Base-by-base conservation (phyloP, 2,329 filamentous ascomycete genomes). In the Pseudopithomyces maydicus region DNA sequence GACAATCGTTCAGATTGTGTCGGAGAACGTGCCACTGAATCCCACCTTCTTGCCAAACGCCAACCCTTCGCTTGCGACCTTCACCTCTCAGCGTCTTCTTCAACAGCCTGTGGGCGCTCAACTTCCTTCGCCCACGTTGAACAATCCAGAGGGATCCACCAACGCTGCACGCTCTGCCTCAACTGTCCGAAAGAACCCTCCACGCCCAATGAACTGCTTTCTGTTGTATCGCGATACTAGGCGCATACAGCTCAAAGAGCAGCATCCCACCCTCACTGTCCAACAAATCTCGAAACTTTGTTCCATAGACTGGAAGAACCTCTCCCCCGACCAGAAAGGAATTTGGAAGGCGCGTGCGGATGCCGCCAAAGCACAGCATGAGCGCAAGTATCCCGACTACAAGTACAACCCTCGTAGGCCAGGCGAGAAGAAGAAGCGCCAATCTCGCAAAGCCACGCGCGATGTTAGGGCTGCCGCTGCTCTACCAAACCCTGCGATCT, bases 151-250 rank as follows among this genome's bases (percentile, higher is more conserved):
- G 23, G 22, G 43, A 32, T 3, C 36, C 32, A 12, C 41, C 19
- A 39, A 17, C 12, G 35, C 52, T 35, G 42, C 19, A 17, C 19
- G 19, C 17, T 10, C 38, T 20, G 49, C 26, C 42, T 43, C 51
- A 11, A 19, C 17, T 29, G 26, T 22, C 7, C 51, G 42, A 8
- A 67, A 64, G 61, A 66, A 62, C 32, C 57, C 62, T 32, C 67
- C 67, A 7, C 67, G 67, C 10, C 67, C 67, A n/a, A 68, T 67
- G 67, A 70, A 70, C 39, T 67, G 66, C 49, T 70, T 59, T 59
- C 64, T 70, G 57, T 56, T 68, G 17, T 70, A 59, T 54, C 48
- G 67, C 53, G 64, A 70, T 39, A 52, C 48, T 6, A 62, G 54
- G 59, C 56, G 64, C 57, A 65, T 64, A 59, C 32, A 57, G 29